Evolutionary conservation across 1,284 basidiomycete species (phyloP).

Genomic region (Pascua sp.): DNA sequence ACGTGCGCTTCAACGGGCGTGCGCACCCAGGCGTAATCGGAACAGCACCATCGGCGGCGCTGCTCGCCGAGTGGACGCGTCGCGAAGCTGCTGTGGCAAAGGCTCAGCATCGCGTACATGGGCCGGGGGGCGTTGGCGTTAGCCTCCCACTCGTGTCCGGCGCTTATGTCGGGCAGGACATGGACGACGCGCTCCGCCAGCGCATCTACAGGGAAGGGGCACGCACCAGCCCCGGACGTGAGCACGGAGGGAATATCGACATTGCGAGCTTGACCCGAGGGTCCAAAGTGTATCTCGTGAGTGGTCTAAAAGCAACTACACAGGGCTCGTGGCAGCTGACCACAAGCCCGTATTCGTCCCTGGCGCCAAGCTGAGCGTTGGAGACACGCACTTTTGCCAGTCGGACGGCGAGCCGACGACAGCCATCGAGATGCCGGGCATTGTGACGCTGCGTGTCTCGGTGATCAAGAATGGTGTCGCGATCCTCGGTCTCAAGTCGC

Average conservation of each 20-base stretch:
- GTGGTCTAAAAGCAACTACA: not conserved
- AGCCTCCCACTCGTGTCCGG: constrained; percentile 62
- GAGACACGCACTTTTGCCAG: constrained; percentile 77
- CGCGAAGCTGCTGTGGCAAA: constrained; percentile 67
- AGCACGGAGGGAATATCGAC: constrained; percentile 79
- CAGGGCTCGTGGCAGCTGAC: not conserved
- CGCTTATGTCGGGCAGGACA: constrained; percentile 63
- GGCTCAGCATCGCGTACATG: constrained; percentile 46
- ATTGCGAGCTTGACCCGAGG: constrained; percentile 67
- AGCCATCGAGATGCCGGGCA: constrained; percentile 57
- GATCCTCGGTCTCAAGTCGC: constrained; percentile 69
- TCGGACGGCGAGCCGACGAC: constrained; percentile 63
- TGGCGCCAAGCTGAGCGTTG: constrained; percentile 72
- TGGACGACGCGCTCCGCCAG: constrained; percentile 54
- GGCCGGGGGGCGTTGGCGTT: constrained; percentile 56
- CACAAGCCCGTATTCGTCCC: constrained; percentile 63
- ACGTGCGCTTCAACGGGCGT: constrained; percentile 72
- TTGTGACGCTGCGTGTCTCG: constrained; percentile 67
- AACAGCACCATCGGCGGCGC: constrained; percentile 67
- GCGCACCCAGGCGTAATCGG: constrained; percentile 73
- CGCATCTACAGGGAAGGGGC: constrained; percentile 67
- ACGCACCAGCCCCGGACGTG: constrained; percentile 69
- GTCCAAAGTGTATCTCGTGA: constrained; percentile 22
- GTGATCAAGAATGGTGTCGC: constrained; percentile 72
- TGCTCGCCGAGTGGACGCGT: constrained; percentile 68